Conservation (phyloP, 1,139 yeast genomes). For the Pichia sp. region DNA sequence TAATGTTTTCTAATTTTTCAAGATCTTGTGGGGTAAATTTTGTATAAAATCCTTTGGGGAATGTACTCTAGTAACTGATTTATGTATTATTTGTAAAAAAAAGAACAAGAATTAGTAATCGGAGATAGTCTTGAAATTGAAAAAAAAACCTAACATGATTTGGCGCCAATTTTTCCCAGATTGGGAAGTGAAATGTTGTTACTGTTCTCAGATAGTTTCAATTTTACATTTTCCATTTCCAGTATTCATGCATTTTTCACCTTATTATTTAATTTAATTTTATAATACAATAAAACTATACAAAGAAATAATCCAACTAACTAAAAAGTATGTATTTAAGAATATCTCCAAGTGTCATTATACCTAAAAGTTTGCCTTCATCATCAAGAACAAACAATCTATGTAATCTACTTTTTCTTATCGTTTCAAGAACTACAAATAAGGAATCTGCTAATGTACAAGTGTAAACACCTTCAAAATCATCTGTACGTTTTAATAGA, state of each 20-base stretch:
- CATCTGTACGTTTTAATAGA: constrained; percentile 86
- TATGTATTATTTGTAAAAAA: too few species aligned
- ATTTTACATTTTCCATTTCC: too few species aligned
- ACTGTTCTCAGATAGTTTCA: too few species aligned
- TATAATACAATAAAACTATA: neutral
- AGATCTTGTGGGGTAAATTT: too few species aligned
- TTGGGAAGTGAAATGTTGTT: neutral
- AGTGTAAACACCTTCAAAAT: constrained; percentile 96
- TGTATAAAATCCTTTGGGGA: too few species aligned
- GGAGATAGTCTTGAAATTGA: neutral
- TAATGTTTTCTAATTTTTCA: neutral
- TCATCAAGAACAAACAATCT: constrained; percentile 89
- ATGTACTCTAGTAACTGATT: too few species aligned
- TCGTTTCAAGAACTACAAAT: constrained; percentile 89
- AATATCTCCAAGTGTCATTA: constrained; percentile 87
- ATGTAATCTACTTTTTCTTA: constrained; percentile 84
- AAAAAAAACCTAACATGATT: neutral
- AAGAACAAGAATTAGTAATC: too few species aligned
- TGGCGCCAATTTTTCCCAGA: neutral
- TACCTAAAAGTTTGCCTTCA: constrained; percentile 69
- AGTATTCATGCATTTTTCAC: too few species aligned
- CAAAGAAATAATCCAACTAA: neutral
- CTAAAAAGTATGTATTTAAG: constrained; percentile 66
- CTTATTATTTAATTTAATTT: too few species aligned
- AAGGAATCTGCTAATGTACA: constrained; percentile 85